These are phyloP conservation scores for Hemisphaericaspora lyxosophila DNA, from an alignment of 1,139 yeast genomes.

Conservation along the genomic window DNA sequence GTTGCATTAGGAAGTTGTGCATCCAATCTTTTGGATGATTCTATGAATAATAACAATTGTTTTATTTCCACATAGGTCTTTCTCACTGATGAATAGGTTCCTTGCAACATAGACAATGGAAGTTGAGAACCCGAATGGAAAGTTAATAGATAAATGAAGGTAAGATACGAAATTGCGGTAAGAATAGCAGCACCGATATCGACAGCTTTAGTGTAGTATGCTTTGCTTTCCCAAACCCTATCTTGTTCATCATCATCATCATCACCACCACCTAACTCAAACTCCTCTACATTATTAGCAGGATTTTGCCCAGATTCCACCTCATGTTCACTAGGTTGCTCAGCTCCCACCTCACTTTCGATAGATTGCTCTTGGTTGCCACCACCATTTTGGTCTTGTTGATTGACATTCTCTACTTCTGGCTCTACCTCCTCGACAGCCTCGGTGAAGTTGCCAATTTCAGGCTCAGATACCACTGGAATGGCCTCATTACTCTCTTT, in stretches of 20 bases:
- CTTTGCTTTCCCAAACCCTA: slow-evolving; percentile 68
- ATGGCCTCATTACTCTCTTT: slow-evolving; percentile 13
- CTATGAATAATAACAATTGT: slow-evolving; percentile 55
- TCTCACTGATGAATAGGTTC: slow-evolving; percentile 56
- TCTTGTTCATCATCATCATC: slow-evolving; percentile 56
- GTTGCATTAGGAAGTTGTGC: slow-evolving; percentile 61
- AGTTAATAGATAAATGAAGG: slow-evolving; percentile 37
- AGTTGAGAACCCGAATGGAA: slow-evolving; percentile 56
- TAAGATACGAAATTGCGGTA: slow-evolving; percentile 34
- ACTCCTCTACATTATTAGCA: too few species aligned
- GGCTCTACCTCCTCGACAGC: slow-evolving; percentile 25
- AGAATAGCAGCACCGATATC: slow-evolving; percentile 51
- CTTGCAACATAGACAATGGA: slow-evolving; percentile 69
- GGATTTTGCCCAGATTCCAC: not conserved
- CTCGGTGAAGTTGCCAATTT: slow-evolving; percentile 49
- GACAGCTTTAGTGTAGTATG: slow-evolving; percentile 56
- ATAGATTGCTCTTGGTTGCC: too few species aligned
- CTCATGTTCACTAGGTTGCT: slow-evolving; percentile 46
- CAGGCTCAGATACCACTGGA: slow-evolving; percentile 12
- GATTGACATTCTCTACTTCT: slow-evolving; percentile 40
- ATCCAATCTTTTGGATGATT: slow-evolving; percentile 67
- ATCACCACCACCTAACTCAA: slow-evolving; percentile 17
- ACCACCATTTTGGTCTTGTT: too few species aligned
- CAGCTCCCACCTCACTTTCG: too few species aligned
- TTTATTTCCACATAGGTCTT: slow-evolving; percentile 50